phyloP scores from a whole-genome alignment of 169 alveolate genomes.

The Plasmodium cynomolgi region DNA sequence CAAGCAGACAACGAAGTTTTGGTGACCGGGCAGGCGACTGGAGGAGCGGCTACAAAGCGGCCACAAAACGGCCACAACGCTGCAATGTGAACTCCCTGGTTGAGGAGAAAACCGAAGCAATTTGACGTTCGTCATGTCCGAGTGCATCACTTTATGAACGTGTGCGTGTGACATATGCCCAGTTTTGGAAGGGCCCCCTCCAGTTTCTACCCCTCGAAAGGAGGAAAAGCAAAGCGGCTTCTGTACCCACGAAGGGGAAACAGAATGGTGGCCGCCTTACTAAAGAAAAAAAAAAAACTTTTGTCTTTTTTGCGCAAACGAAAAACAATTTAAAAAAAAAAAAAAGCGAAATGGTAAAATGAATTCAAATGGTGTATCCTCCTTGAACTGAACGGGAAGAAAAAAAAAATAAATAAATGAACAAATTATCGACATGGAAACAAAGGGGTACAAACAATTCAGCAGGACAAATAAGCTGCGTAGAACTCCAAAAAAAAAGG shows the following conservation, averaged over 20 bases:
- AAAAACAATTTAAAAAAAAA: constrained; percentile 24
- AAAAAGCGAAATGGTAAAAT: not conserved
- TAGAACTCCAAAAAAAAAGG: not conserved
- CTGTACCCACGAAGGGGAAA: not conserved
- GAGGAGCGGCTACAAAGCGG: not conserved
- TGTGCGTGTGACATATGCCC: not conserved
- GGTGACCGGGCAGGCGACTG: constrained; percentile 65
- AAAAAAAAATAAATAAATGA: constrained; percentile 7
- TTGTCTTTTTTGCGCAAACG: not conserved
- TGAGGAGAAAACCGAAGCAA: not conserved
- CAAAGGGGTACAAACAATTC: not conserved
- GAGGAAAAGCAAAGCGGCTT: not conserved
- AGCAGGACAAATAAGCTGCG: not conserved
- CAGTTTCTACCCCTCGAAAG: not conserved
- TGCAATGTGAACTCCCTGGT: not conserved
- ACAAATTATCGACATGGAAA: not conserved
- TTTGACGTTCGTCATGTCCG: not conserved
- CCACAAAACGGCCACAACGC: not conserved
- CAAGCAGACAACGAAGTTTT: constrained; percentile 83
- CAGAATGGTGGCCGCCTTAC: not conserved
- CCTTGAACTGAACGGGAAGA: constrained; percentile 36
- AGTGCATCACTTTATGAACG: not conserved
- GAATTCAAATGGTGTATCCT: constrained; percentile 55
- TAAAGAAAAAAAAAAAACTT: not conserved
- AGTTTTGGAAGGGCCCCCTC: not conserved